These are phyloP conservation scores for Sporormia fimetaria DNA, from an alignment of 495 filamentous ascomycete species.

Conservation along the genomic window DNA sequence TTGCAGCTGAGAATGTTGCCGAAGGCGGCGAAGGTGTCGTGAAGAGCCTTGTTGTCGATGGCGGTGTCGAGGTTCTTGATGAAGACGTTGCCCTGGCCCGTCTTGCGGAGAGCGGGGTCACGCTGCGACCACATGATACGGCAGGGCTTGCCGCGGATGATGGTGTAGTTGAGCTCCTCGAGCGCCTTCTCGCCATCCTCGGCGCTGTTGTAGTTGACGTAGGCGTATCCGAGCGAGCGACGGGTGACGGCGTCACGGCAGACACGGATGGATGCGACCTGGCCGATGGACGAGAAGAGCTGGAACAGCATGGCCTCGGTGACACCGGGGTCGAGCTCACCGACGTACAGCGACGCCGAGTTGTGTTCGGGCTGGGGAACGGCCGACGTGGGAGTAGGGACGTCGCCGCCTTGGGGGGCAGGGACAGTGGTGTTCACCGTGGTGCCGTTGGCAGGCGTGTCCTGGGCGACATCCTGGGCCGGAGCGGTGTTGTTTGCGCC, in stretches of 20 bases:
- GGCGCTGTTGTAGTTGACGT: conserved; percentile 99
- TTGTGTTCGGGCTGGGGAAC: conserved; percentile 65
- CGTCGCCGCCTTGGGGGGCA: conserved; percentile 47
- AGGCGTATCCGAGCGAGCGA: conserved; percentile 97
- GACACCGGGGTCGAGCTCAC: conserved; percentile 92
- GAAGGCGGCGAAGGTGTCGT: conserved; percentile 98
- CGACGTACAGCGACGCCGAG: conserved; percentile 96
- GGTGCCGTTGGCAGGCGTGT: conserved; percentile 50
- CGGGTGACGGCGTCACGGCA: conserved; percentile 98
- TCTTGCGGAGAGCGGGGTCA: conserved; percentile 98
- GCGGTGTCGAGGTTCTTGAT: conserved; percentile 99
- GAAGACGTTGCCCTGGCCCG: conserved; percentile 98
- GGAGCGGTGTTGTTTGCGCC: conserved; percentile 50
- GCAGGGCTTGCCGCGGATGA: conserved; percentile 97
- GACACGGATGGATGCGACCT: conserved; percentile 98
- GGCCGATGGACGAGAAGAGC: conserved; percentile 98
- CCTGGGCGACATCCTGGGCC: conserved; percentile 50
- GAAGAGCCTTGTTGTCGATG: conserved; percentile 99
- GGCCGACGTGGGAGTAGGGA: conserved; percentile 58
- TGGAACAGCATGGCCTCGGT: conserved; percentile 99
- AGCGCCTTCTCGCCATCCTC: conserved; percentile 93
- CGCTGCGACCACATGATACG: conserved; percentile 99
- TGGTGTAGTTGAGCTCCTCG: conserved; percentile 98
- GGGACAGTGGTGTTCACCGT: conserved; percentile 56
- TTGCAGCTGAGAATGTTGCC: conserved; percentile 99